A percentile compares a stretch with the other conserved stretches of the same genome.
Evolutionary conservation across 169 alveolate genomes (phyloP).

Genomic region (Perkinsus chesapeaki): DNA sequence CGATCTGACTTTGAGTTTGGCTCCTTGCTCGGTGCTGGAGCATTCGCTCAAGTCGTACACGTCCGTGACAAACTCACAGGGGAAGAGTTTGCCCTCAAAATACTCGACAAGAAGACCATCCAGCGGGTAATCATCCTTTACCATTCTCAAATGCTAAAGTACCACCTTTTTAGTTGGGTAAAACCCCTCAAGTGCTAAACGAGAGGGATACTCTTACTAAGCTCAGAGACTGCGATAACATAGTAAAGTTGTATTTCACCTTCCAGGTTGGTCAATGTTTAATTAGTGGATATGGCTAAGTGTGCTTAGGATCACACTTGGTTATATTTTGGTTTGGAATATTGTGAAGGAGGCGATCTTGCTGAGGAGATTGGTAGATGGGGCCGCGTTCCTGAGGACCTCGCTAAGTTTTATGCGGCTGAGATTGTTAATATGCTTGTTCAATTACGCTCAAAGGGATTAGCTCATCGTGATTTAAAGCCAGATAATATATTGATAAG

Average conservation of each 20-base stretch:
- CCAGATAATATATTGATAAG: slow-evolving; percentile 69
- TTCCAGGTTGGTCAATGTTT: slow-evolving; percentile 43
- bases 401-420: slow-evolving; percentile 54
- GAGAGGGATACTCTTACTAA: slow-evolving; percentile 55
- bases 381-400: slow-evolving; percentile 46
- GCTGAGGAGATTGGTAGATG: slow-evolving; percentile 46
- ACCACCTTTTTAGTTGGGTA: slow-evolving; percentile 11
- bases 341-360: slow-evolving; percentile 63
- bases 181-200: slow-evolving; percentile 30
- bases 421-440: slow-evolving; percentile 59
- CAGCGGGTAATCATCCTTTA: not conserved
- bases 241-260: slow-evolving; percentile 54
- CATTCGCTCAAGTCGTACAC: not conserved
- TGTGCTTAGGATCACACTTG: not conserved
- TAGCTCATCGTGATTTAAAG: slow-evolving; percentile 70
- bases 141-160: too few species aligned
- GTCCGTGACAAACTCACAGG: not conserved
- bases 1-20: not conserved
- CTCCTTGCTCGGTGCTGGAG: not conserved
- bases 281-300: not conserved
- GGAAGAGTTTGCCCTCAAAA: not conserved
- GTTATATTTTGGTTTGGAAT: slow-evolving; percentile 65
- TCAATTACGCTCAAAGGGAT: slow-evolving; percentile 45
- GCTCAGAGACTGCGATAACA: slow-evolving; percentile 55
- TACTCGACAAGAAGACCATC: not conserved